phyloP scores from a whole-genome alignment of 2,329 filamentous ascomycete species.

The Diatrype stigma region DNA sequence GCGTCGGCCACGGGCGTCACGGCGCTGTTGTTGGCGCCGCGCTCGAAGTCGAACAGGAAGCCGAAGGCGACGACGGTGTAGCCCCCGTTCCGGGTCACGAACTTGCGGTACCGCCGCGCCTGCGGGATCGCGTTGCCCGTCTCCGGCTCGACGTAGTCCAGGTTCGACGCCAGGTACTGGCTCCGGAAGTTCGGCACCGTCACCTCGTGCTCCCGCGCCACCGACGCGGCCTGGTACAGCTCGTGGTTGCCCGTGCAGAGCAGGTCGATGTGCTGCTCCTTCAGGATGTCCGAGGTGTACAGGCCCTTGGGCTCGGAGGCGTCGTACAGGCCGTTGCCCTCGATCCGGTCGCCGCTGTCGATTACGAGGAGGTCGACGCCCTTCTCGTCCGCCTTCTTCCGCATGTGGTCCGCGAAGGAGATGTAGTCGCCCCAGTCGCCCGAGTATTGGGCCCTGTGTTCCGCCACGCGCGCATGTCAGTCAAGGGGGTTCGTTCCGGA shows the following conservation, averaged over 20 bases:
- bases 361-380: constrained; percentile 87
- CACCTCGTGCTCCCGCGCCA: constrained; percentile 70
- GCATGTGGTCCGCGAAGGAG: constrained; percentile 83
- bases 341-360: constrained; percentile 89
- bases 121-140: constrained; percentile 70
- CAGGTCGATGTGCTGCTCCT: constrained; percentile 76
- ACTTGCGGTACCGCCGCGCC: constrained; percentile 79
- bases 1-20: constrained; percentile 77
- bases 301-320: constrained; percentile 80
- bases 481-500: too few relatives aligned
- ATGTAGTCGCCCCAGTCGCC: constrained; percentile 98
- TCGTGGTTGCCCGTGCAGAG: constrained; percentile 93
- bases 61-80: constrained; percentile 84
- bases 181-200: constrained; percentile 80
- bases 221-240: constrained; percentile 77
- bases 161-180: constrained; percentile 84
- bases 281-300: constrained; percentile 84
- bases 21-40: constrained; percentile 85
- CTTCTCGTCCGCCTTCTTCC: constrained; percentile 68
- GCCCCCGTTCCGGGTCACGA: constrained; percentile 85
- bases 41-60: constrained; percentile 90
- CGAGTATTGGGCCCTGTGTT: constrained; percentile 72
- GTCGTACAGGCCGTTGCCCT: constrained; percentile 94
- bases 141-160: constrained; percentile 76
- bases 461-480: not conserved